Conservation (phyloP, 768 basidiomycete species). For the Naganishia antarctica region DNA sequence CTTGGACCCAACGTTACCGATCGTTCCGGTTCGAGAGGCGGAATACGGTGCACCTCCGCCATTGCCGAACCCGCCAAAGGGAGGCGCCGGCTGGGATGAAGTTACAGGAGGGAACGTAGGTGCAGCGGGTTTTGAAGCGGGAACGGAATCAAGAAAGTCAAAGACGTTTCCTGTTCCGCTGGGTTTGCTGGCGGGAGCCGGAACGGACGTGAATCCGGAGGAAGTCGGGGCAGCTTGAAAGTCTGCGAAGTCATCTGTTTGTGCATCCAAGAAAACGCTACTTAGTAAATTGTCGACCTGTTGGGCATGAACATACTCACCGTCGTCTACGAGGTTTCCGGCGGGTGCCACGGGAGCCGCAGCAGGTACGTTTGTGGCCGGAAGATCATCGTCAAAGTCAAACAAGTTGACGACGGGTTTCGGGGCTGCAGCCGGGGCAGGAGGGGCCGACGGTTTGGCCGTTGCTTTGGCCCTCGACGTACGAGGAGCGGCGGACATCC, state of each 20-base stretch:
- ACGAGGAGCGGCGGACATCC: slow-evolving; percentile 10
- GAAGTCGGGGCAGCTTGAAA: slow-evolving; percentile 48
- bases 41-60: slow-evolving; percentile 45
- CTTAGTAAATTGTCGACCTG: not conserved
- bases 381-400: slow-evolving; percentile 68
- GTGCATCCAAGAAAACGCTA: not conserved
- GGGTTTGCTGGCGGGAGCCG: slow-evolving; percentile 22
- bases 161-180: slow-evolving; percentile 38
- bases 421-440: slow-evolving; percentile 46
- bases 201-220: slow-evolving; percentile 30
- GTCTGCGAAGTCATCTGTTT: slow-evolving; percentile 53
- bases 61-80: slow-evolving; percentile 18
- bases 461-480: slow-evolving; percentile 28
- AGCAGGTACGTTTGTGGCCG: slow-evolving; percentile 49
- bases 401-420: slow-evolving; percentile 66
- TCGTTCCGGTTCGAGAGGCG: slow-evolving; percentile 40
- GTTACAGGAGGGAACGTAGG: slow-evolving; percentile 20
- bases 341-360: slow-evolving; percentile 43
- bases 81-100: not conserved
- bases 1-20: slow-evolving; percentile 47
- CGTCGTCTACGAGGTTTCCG: slow-evolving; percentile 34
- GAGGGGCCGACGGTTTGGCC: slow-evolving; percentile 34
- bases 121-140: slow-evolving; percentile 2
- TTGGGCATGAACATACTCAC: slow-evolving; percentile 34
- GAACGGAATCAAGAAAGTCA: slow-evolving; percentile 42